These are phyloP conservation scores for Debaryomyces udenii DNA, from an alignment of 1,139 yeast genomes.

Conservation along the genomic window DNA sequence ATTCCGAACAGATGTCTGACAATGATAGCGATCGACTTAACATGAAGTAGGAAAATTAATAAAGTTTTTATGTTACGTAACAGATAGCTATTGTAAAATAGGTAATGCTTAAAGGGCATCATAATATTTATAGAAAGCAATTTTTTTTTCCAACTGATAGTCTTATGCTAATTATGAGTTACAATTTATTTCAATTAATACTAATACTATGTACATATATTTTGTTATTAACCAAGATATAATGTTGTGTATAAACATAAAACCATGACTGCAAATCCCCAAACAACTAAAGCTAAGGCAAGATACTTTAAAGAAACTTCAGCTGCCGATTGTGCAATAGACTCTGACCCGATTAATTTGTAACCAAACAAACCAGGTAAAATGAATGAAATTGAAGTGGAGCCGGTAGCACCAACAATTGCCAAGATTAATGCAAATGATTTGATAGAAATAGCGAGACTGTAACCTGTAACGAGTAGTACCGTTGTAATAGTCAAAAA, in stretches of 20 bases:
- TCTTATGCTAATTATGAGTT: not conserved
- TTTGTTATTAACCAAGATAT: conserved; percentile 19
- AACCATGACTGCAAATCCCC: conserved; percentile 48
- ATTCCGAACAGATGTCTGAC: not conserved
- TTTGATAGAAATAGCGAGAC: conserved; percentile 45
- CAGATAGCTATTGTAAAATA: not conserved
- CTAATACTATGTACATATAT: not conserved
- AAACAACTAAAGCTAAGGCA: conserved; percentile 37
- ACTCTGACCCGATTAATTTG: conserved; percentile 45
- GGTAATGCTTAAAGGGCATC: not conserved
- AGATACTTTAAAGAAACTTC: conserved; percentile 29
- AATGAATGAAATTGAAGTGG: conserved; percentile 60
- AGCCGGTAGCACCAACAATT: conserved; percentile 63
- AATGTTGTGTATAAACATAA: conserved; percentile 44
- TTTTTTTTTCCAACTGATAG: not conserved
- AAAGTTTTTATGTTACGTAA: not conserved
- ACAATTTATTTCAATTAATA: not conserved
- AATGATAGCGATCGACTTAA: not conserved
- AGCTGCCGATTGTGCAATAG: conserved; percentile 25
- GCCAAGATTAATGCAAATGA: conserved; percentile 62
- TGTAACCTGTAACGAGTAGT: conserved; percentile 48
- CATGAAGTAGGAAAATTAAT: not conserved
- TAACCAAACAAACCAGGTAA: conserved; percentile 63
- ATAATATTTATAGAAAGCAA: not conserved
- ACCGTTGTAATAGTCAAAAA: conserved; percentile 52